Conservation (phyloP, 2,329 filamentous ascomycete species). For the Orbilia quercus region DNA sequence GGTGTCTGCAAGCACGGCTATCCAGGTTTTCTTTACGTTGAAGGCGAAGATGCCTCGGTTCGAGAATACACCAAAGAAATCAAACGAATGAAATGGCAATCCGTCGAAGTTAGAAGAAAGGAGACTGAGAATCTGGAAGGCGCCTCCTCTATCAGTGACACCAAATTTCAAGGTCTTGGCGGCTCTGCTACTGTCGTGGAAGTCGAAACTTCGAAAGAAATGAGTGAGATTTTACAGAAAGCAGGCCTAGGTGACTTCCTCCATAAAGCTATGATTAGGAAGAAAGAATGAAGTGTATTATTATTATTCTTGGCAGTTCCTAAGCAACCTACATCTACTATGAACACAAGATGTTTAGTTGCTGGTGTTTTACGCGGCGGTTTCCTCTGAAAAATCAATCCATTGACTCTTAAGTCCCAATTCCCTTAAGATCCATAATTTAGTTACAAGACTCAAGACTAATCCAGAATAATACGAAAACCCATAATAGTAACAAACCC, state of each 20-base stretch:
- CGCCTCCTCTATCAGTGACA: neutral
- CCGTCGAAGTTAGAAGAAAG: conserved; percentile 44
- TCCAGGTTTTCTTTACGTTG: conserved; percentile 48
- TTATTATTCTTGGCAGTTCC: too few species aligned
- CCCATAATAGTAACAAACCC: neutral
- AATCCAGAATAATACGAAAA: too few species aligned
- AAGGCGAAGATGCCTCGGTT: conserved; percentile 37
- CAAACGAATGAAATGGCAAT: conserved; percentile 54
- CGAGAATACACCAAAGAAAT: conserved; percentile 42
- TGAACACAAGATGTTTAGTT: too few species aligned
- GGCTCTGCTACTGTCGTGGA: conserved; percentile 38
- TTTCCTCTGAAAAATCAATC: too few species aligned
- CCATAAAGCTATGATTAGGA: conserved; percentile 39
- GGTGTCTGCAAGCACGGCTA: conserved; percentile 52
- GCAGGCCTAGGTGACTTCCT: conserved; percentile 45
- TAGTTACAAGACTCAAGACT: too few species aligned
- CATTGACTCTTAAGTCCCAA: too few species aligned
- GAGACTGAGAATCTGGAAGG: conserved; percentile 10
- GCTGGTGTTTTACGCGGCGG: too few species aligned
- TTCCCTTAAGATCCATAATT: too few species aligned
- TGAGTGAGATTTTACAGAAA: conserved; percentile 42
- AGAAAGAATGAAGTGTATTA: neutral
- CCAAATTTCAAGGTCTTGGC: conserved; percentile 2
- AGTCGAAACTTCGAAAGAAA: conserved; percentile 42
- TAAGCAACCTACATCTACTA: too few species aligned